Evolutionary conservation across 257 asterid genomes (phyloP), one percentile per base, ranked within the genome.

Genomic region (Leonotis leonurus): DNA sequence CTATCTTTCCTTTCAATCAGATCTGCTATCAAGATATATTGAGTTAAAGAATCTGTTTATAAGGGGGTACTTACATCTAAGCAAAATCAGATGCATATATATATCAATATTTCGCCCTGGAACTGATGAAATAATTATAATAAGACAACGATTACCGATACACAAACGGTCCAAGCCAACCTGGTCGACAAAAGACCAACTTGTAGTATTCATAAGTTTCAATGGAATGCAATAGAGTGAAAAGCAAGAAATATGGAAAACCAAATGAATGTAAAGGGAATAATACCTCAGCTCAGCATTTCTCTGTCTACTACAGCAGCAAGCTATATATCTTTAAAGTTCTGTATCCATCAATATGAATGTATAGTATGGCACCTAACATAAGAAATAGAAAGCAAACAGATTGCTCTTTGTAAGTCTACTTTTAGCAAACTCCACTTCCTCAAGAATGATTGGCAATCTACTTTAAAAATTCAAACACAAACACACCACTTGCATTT

Each of bases 171-270:
- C 75, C 51, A 55, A 50, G 75, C 89, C 75, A 62, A 92, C 98
- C 98, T 92, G 95, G 95, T 62, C 9, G 84, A 84, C 97, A 92
- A 84, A 88, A 92, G 71, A 90, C 77, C 78, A 92, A 65, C 80
- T 86, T 83, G 74, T 88, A 92, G 74, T 81, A 88, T 64, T 75
- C 76, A 82, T 88, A 89, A 45, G 95, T 89, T 76, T 92, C 97
- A 64, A 97, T 92, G 97, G 95, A 92, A 78, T 92, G 97, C 97
- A 92, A 78, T 74, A 72, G 68, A 20, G 60, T 62, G 75, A 67
- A 52, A 67, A 65, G 72, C 59, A 64, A 50, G n/a, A 74, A 56
- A 60, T 26, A 36, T 26, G 66, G 78, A 61, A 77, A 77, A 70
- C 26, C 21, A 33, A 48, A 70, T 44, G 64, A 35, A 21, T 17